Base-by-base conservation (phyloP, 106 monocot species). In the Ottelia alismoides region DNA sequence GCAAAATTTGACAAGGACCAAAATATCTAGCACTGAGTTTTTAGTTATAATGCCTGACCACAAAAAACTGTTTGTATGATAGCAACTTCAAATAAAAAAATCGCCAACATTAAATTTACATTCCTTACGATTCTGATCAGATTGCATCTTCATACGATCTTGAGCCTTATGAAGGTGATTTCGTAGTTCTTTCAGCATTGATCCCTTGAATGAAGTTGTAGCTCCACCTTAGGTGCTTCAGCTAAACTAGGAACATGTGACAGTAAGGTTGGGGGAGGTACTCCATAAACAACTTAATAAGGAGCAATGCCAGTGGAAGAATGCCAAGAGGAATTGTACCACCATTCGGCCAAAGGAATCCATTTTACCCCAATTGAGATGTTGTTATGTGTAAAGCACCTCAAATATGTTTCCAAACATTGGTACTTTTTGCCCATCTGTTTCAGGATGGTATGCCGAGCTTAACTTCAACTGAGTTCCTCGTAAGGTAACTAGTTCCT, bases 61-160 rank as follows among this genome's bases (percentile, higher is more conserved):
- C 19, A 1, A 51, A 25, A 20, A 51, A 14, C 22, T 69, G 69
- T 25, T 27, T 32, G 17, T 69, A 61, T 23, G 69, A 51, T 5
- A 61, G 60, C 20, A 69, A 21, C 6, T 53, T 69, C 2, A 69
- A 9, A n/a, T 52, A 61, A 2, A 69, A 40, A 14, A 53, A 45
- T 60, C 61, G 0, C 53, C 52, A 4, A 31, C 43, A 17, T 46
- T 4, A 29, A 52, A 69, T 2, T 28, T 17, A 1, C 27, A 29
- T 10, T 60, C 40, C 0, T 2, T 46, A 11, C 69, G 28, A 1
- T 24, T 23, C 4, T 27, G 17, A 44, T 69, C 60, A n/a, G 52
- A 43, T 11, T 19, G 11, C 2, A 10, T 1, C 43, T 54, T 61
- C 69, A 69, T 69, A 0, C 51, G 3, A 28, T 19, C 40, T 22